Base-by-base conservation (phyloP, 2,329 filamentous ascomycete species). In the Drechslera avenae region DNA sequence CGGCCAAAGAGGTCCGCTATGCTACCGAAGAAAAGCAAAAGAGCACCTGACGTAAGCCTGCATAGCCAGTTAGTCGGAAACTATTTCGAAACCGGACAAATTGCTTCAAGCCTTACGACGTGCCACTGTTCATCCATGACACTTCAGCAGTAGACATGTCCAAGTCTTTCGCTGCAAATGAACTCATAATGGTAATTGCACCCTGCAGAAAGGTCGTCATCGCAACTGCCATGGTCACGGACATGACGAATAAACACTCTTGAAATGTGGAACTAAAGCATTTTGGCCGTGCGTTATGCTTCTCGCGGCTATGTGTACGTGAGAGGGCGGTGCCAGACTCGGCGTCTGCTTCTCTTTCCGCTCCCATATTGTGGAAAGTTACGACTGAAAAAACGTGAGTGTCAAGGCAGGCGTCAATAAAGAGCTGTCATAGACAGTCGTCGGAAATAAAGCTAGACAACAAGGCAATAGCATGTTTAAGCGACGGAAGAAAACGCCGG, bases 1-100 rank as follows among this genome's bases (percentile, higher is more conserved):
- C 85, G 79, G n/a, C 85, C 86, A 39, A 88, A 83, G 36, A 87
- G 75, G 63, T 89, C 86, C 2, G 86, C 84, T 5, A 87, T 73
- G 58, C 83, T 83, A 32, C 85, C 86, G 52, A 89, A 86, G 59
- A 85, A 82, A 7, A 89, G 78, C 55, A 89, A 78, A 59, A 89
- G 84, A 0, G 86, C 80, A 5, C 86, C 86, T 30, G 83, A 83
- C 1, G 82, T 82, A 13, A 89, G 76, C 12, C 81, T 83, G 32
- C 28, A 13, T 10, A 5, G 16, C 3, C 10, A 14, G 19, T 54
- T 14, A 45, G 28, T n/a, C 14, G 10, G 7, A 8, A 46, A 5
- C 34, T 35, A 23, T 10, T 9, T 26, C 12, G 5, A 17, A 16
- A 26, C 36, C 18, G 13, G 8, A 28, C 28, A n/a, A n/a, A n/a